Evolutionary conservation across 2,329 filamentous ascomycete genomes (phyloP), one percentile per base, ranked within the genome.

Genomic region (Monilinia polystroma): DNA sequence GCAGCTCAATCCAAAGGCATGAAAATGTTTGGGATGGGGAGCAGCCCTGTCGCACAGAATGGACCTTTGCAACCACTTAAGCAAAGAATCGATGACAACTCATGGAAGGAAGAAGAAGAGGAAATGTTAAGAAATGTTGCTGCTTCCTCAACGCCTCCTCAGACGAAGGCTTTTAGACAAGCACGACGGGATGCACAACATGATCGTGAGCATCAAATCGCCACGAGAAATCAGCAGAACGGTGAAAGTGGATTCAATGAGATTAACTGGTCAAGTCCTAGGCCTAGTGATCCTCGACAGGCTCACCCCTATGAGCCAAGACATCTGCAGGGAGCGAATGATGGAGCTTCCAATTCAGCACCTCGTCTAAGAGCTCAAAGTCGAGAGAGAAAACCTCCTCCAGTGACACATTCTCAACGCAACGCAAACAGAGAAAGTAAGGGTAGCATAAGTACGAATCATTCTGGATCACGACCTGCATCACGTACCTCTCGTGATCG

Each of bases 11-110:
- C 81, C 2, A 90, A 88, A 74, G 79, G 84, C 0, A 83, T 84
- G 75, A 90, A 87, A 76, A 84, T 88, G 75, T 81, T 88, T 14
- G 87, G 87, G 3, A 76, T 89, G 18, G 82, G 82, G 11, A 51
- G 43, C 7, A 59, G 20, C 6, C 55, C 54, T 35, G 72, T 79
- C 4, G 79, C 79, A 3, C 78, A 80, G 70, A 79, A 76, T 51
- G 78, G 77, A 16, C 75, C 80, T 2, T 76, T 80, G 0, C 80
- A 79, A 14, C 77, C 80, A 4, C 73, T 74, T 16, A 81, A 79
- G 69, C 71, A 70, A 23, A 68, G 41, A n/a, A 72, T 73, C 47
- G 73, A 72, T 60, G 73, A 75, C 1, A 65, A 69, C 47, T 41
- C 63, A 16, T 73, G 71, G 68, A 72, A 71, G 53, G 58, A 71